Evolutionary conservation across 805 yeast genomes (phyloP).

Genomic region (Metschnikowia matae): DNA sequence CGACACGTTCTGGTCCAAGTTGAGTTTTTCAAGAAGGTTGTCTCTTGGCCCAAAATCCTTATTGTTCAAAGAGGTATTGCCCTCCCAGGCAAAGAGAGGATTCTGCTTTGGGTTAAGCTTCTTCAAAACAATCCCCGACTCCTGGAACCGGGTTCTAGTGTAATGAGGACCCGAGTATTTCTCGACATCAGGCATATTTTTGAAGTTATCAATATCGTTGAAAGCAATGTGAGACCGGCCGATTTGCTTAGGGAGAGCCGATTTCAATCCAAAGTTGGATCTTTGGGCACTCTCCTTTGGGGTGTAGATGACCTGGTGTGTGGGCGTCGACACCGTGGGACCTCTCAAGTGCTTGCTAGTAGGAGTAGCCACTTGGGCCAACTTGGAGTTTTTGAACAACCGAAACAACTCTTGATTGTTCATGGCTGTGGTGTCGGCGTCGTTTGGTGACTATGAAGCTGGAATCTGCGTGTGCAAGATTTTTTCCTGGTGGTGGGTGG

Average conservation of each 20-base stretch:
- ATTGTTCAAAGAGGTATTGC: slow-evolving; percentile 18
- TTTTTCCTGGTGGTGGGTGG: slow-evolving; percentile 5
- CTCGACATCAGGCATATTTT: slow-evolving; percentile 69
- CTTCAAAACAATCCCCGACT: slow-evolving; percentile 52
- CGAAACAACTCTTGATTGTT: slow-evolving; percentile 16
- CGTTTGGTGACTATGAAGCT: not conserved
- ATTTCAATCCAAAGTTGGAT: slow-evolving; percentile 75
- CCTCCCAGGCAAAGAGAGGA: slow-evolving; percentile 40
- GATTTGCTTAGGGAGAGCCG: slow-evolving; percentile 59
- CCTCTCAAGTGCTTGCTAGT: slow-evolving; percentile 30
- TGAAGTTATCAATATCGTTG: slow-evolving; percentile 63
- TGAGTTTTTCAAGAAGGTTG: slow-evolving; percentile 29
- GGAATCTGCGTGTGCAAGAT: not conserved
- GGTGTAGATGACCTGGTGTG: slow-evolving; percentile 71
- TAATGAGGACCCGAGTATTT: slow-evolving; percentile 55
- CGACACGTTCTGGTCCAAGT: slow-evolving; percentile 27
- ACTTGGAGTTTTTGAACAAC: slow-evolving; percentile 37
- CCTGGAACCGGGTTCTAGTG: slow-evolving; percentile 64
- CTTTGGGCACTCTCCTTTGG: slow-evolving; percentile 58
- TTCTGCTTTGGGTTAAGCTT: slow-evolving; percentile 28
- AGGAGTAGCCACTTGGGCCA: slow-evolving; percentile 45
- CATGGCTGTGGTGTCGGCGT: slow-evolving; percentile 6
- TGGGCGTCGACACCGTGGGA: slow-evolving; percentile 41
- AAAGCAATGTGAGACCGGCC: slow-evolving; percentile 57
- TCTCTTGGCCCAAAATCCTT: slow-evolving; percentile 18